Conservation (phyloP, 2,329 filamentous ascomycete genomes). For the Aspergillus brunneoviolaceus region DNA sequence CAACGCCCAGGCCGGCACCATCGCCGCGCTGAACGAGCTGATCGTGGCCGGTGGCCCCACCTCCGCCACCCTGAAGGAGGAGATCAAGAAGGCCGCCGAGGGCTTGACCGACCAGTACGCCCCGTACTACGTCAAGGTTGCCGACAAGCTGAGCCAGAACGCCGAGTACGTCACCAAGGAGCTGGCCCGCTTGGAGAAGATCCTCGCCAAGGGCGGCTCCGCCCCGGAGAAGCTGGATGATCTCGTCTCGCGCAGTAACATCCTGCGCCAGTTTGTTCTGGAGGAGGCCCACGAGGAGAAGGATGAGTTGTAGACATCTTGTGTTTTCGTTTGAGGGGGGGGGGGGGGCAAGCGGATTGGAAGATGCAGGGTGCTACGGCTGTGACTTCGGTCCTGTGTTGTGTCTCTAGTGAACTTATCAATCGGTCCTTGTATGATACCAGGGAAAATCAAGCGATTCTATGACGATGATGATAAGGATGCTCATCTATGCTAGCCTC, state of each 20-base stretch:
- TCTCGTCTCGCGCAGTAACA: constrained; percentile 80
- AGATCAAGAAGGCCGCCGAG: constrained; percentile 70
- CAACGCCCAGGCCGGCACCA: constrained; percentile 74
- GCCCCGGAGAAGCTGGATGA: constrained; percentile 86
- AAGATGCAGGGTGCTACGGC: background rate
- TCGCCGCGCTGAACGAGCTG: constrained; percentile 73
- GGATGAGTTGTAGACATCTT: constrained; percentile 59
- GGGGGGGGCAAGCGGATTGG: no score
- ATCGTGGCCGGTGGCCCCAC: constrained; percentile 70
- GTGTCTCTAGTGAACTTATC: background rate
- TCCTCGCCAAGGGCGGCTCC: constrained; percentile 83
- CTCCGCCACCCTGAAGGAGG: constrained; percentile 62
- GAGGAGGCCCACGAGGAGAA: constrained; percentile 60
- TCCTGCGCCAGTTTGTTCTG: constrained; percentile 73
- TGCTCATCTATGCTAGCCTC: no score
- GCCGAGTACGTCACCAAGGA: constrained; percentile 82
- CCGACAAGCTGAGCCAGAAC: constrained; percentile 78
- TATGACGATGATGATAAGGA: background rate
- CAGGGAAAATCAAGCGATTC: background rate
- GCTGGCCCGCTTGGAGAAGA: constrained; percentile 71
- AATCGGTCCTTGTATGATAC: background rate
- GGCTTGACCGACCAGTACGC: constrained; percentile 76
- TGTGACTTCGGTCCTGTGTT: background rate
- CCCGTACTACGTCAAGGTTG: constrained; percentile 90
- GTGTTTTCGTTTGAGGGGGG: background rate